Percentiles rank a stretch among this genome's conserved stretches.
Evolutionary conservation across 768 basidiomycete genomes (phyloP).

Genomic region (Podaxis rugospora): DNA sequence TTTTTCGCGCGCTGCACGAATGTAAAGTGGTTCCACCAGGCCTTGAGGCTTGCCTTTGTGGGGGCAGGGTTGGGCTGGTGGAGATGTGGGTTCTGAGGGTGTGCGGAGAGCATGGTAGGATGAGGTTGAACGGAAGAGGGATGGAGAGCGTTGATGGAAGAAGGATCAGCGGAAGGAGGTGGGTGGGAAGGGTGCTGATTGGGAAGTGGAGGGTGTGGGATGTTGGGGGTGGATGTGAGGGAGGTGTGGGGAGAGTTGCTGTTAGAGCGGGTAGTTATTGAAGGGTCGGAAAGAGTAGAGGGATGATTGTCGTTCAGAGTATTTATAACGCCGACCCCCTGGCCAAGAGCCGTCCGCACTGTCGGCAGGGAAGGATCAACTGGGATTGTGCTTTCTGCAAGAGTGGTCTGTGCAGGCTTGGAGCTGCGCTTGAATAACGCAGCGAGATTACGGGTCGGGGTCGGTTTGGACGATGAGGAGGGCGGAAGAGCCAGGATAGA

Average conservation of each 20-base stretch:
- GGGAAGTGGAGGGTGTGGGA: neutral
- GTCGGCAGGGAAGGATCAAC: neutral
- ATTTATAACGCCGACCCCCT: slow-evolving; percentile 4
- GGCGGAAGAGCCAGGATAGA: slow-evolving; percentile 5
- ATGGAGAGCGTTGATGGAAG: neutral
- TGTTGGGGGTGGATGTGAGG: neutral
- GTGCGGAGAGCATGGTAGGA: slow-evolving; percentile 15
- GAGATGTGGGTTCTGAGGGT: slow-evolving; percentile 9
- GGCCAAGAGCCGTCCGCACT: slow-evolving; percentile 8
- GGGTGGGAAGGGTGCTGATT: neutral
- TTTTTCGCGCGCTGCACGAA: slow-evolving; percentile 61
- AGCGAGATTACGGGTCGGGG: slow-evolving; percentile 2
- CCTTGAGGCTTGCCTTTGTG: slow-evolving; percentile 58
- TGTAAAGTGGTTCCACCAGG: slow-evolving; percentile 82
- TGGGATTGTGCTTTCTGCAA: neutral
- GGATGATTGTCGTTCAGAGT: neutral
- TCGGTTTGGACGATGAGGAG: neutral
- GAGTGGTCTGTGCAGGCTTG: neutral
- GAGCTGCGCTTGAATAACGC: slow-evolving; percentile 2
- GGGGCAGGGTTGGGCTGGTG: slow-evolving; percentile 23
- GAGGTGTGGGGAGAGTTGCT: neutral
- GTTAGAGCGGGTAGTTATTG: neutral
- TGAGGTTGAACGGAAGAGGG: neutral
- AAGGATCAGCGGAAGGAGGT: neutral
- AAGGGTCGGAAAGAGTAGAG: neutral